Evolutionary conservation across 495 filamentous ascomycete species (phyloP).

Genomic region (Annulohypoxylon stygium): DNA sequence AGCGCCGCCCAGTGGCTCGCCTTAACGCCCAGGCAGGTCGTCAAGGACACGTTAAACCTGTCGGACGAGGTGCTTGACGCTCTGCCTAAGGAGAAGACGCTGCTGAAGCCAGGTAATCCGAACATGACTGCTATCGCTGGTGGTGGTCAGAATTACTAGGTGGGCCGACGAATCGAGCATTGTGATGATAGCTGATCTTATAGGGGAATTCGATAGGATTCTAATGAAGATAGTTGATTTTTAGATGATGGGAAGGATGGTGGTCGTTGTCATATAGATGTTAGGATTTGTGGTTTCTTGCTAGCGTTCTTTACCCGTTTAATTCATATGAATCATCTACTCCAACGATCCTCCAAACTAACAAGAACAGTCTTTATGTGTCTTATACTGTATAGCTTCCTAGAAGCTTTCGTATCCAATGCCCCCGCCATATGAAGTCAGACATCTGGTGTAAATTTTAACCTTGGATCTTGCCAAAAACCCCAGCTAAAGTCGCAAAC

Average conservation of each 20-base stretch:
- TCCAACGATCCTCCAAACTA: too few species aligned
- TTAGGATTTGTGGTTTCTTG: slow-evolving; percentile 17
- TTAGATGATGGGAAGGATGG: slow-evolving; percentile 4
- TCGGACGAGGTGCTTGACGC: slow-evolving; percentile 65
- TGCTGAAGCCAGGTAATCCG: slow-evolving; percentile 64
- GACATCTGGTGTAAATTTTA: neutral
- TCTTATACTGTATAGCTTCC: neutral
- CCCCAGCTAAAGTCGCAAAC: slow-evolving; percentile 36
- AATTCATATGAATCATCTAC: too few species aligned
- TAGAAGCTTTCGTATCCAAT: neutral
- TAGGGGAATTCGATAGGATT: neutral
- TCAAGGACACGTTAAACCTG: slow-evolving; percentile 72
- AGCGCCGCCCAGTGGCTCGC: slow-evolving; percentile 75
- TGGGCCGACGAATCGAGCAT: too few species aligned
- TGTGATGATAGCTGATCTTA: neutral
- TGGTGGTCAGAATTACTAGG: slow-evolving; percentile 26
- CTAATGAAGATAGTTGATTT: neutral
- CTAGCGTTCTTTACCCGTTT: slow-evolving; percentile 4
- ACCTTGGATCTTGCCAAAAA: slow-evolving; percentile 40
- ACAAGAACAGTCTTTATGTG: too few species aligned
- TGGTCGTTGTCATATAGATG: slow-evolving; percentile 16
- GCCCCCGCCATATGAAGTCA: neutral
- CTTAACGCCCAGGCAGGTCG: slow-evolving; percentile 72
- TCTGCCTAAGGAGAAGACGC: slow-evolving; percentile 73
- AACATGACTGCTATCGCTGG: slow-evolving; percentile 53